Conservation (phyloP, 441 rosid species). For the Pelargonium myrrhifolium region DNA sequence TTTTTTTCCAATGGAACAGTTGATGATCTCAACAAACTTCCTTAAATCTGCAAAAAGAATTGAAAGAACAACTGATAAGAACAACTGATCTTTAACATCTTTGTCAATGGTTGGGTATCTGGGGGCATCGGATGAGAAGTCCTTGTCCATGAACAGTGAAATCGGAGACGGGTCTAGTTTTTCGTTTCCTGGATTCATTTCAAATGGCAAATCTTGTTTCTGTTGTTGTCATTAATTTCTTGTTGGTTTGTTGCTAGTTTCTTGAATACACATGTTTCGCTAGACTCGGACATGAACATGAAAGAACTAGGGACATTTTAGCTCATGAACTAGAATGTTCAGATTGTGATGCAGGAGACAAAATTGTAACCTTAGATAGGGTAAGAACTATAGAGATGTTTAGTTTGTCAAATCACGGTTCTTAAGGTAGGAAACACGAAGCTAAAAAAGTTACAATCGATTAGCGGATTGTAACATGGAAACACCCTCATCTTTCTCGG, state of each 20-base stretch:
- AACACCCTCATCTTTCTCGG: neutral
- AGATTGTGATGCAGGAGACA: too few relatives aligned
- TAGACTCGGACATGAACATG: too few relatives aligned
- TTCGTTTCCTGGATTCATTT: neutral
- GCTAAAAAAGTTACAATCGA: too few relatives aligned
- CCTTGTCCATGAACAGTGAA: slow-evolving; percentile 37
- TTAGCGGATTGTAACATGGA: too few relatives aligned
- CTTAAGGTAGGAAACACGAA: too few relatives aligned
- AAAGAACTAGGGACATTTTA: too few relatives aligned
- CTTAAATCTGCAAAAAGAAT: slow-evolving; percentile 38
- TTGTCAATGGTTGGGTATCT: slow-evolving; percentile 29
- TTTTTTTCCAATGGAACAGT: slow-evolving; percentile 17
- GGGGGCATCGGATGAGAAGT: slow-evolving; percentile 29
- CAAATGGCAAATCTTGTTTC: neutral
- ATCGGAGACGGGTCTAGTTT: slow-evolving; percentile 14
- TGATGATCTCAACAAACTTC: slow-evolving; percentile 22
- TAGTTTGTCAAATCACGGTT: too few relatives aligned
- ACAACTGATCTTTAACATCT: slow-evolving; percentile 33
- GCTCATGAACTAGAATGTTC: too few relatives aligned
- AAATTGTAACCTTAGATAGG: too few relatives aligned
- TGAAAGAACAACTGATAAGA: slow-evolving; percentile 26
- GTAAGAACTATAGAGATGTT: too few relatives aligned
- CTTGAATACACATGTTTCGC: neutral
- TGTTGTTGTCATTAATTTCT: slow-evolving; percentile 3
- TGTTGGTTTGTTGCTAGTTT: neutral